phyloP scores from a whole-genome alignment of 2,329 filamentous ascomycete species.

The Lasiodiplodia theobromae region DNA sequence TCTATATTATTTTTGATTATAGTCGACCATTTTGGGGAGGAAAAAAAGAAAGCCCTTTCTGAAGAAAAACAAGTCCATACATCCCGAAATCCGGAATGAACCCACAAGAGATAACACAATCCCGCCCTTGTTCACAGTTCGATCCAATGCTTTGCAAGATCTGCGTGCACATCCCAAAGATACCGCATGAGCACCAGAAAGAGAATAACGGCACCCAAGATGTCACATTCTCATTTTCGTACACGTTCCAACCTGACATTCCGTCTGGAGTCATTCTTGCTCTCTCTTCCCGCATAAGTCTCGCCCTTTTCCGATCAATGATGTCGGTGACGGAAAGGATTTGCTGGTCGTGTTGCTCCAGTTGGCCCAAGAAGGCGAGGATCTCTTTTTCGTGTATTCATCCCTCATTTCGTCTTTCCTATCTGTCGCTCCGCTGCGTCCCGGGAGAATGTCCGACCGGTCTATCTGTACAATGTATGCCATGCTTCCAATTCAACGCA shows the following conservation, averaged over 20 bases:
- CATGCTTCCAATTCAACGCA: constrained; percentile 13
- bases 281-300: not conserved
- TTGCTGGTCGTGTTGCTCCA: not conserved
- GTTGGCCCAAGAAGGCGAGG: not conserved
- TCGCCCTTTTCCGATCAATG: not conserved
- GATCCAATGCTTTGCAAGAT: constrained; percentile 1
- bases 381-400: constrained; percentile 9
- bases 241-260: not conserved
- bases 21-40: not conserved
- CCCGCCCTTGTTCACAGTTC: not conserved
- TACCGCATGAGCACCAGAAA: not conserved
- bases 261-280: not conserved
- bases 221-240: not conserved
- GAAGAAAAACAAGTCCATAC: not conserved
- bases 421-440: constrained; percentile 3
- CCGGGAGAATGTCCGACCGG: not conserved
- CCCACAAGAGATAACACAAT: not conserved
- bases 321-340: not conserved
- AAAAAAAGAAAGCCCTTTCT: not conserved
- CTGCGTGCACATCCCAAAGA: not conserved
- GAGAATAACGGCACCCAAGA: not conserved
- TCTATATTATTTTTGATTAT: not conserved
- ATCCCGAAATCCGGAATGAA: not conserved
- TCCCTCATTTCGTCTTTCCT: constrained; percentile 18
- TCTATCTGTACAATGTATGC: constrained; percentile 27